These are phyloP conservation scores for Yarrowia bubula DNA, from an alignment of 805 yeast species.

Conservation along the genomic window DNA sequence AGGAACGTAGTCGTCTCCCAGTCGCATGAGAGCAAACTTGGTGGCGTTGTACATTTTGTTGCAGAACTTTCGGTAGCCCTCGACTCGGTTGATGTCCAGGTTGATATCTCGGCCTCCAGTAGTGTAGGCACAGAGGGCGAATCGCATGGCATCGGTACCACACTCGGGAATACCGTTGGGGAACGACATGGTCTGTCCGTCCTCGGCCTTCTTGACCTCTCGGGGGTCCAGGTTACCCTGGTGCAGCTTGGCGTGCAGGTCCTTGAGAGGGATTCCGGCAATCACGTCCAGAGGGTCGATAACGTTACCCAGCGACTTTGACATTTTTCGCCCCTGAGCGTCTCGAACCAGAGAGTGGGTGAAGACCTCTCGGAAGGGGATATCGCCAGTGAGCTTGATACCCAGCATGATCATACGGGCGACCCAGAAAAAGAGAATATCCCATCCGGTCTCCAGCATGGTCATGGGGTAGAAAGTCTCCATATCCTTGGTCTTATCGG, in stretches of 20 bases:
- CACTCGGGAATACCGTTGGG: conserved; percentile 98
- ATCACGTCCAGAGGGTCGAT: conserved; percentile 95
- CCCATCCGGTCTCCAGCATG: conserved; percentile 98
- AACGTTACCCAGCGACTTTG: conserved; percentile 95
- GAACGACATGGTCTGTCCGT: conserved; percentile 84
- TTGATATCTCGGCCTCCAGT: conserved; percentile 99
- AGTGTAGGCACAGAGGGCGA: conserved; percentile 96
- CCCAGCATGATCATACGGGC: conserved; percentile 93
- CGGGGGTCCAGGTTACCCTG: conserved; percentile 85
- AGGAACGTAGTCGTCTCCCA: conserved; percentile 86
- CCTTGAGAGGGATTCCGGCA: conserved; percentile 75
- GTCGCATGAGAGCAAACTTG: conserved; percentile 88
- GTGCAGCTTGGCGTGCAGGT: conserved; percentile 71
- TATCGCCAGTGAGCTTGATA: conserved; percentile 80
- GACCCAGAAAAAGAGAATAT: conserved; percentile 98
- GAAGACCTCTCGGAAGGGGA: conserved; percentile 95
- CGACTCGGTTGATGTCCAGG: conserved; percentile 92
- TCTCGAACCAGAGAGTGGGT: conserved; percentile 98
- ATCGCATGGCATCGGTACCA: conserved; percentile 98
- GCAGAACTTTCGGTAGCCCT: conserved; percentile 99
- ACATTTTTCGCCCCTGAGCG: conserved; percentile 99
- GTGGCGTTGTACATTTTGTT: conserved; percentile 99
- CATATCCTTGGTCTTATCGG: conserved; percentile 69
- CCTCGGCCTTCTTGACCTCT: conserved; percentile 81
- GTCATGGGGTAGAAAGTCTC: conserved; percentile 83